phyloP scores from a whole-genome alignment of 179 eudicot genomes.

The Spinacia oleracea region DNA sequence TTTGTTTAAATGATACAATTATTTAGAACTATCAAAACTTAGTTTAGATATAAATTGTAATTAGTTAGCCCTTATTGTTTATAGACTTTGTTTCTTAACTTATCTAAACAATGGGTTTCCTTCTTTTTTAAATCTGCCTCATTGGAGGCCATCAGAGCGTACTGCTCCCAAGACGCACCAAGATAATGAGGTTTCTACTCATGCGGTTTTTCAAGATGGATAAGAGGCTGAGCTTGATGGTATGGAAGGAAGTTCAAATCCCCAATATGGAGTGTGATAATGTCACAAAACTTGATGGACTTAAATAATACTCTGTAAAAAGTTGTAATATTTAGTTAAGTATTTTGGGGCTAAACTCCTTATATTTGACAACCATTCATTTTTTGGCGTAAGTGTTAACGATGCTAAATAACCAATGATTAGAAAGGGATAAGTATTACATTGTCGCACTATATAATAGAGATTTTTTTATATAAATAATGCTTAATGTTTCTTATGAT shows the following conservation, averaged over 20 bases:
- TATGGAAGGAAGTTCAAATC: conserved; percentile 68
- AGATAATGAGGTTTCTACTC: conserved; percentile 58
- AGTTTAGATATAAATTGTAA: too few relatives aligned
- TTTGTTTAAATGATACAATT: too few relatives aligned
- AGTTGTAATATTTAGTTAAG: conserved; percentile 63
- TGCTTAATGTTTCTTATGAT: too few relatives aligned
- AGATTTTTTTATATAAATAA: too few relatives aligned
- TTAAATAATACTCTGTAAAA: too few relatives aligned
- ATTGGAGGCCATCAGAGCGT: conserved; percentile 59
- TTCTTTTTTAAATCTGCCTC: conserved; percentile 54
- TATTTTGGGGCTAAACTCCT: conserved; percentile 89
- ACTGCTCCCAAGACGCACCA: conserved; percentile 50
- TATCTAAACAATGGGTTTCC: too few relatives aligned
- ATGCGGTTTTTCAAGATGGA: conserved; percentile 61
- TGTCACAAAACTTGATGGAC: conserved; percentile 37
- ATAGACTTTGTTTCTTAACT: too few relatives aligned
- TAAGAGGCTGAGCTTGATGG: conserved; percentile 70
- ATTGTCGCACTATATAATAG: too few relatives aligned
- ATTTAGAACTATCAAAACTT: too few relatives aligned
- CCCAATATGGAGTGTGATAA: conserved; percentile 58
- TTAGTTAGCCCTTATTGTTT: too few relatives aligned
- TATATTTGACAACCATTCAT: conserved; percentile 80
- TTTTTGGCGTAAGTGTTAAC: conserved; percentile 67
- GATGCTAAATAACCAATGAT: conserved; percentile 1
- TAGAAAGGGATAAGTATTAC: too few relatives aligned